Evolutionary conservation across 352 stramenopile species (phyloP).

Genomic region (Phytophthora kernoviae): DNA sequence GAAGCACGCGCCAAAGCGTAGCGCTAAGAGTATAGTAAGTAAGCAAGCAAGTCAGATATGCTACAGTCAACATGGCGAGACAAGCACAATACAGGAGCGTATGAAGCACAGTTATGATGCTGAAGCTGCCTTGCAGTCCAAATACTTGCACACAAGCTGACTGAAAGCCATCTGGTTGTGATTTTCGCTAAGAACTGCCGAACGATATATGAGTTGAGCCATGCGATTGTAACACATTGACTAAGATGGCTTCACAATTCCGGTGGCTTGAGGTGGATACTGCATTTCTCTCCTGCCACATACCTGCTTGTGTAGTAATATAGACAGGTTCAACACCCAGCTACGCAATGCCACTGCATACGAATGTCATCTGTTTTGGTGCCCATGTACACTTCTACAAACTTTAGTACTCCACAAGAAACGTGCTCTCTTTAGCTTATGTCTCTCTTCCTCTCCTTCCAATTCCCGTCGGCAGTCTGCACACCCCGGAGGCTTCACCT

Average conservation of each 20-base stretch:
- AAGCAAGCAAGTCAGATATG: too few relatives aligned
- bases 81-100: too few relatives aligned
- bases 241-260: background rate
- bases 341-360: background rate
- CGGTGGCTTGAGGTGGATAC: background rate
- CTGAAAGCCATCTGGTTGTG: background rate
- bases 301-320: background rate
- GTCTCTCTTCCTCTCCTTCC: constrained; percentile 33
- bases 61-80: background rate
- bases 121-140: constrained; percentile 2
- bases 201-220: background rate
- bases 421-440: constrained; percentile 45
- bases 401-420: constrained; percentile 37
- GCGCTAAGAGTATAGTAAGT: background rate
- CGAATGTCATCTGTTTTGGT: background rate
- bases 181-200: background rate
- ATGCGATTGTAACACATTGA: background rate
- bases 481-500: constrained; percentile 1
- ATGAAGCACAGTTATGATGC: background rate
- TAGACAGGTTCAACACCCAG: too few relatives aligned
- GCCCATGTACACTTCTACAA: background rate
- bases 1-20: constrained; percentile 59
- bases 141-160: too few relatives aligned
- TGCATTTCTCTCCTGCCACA: background rate
- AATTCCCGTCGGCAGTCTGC: constrained; percentile 5